Conservation (phyloP, 331 rosid species). For the Malus hybrid region DNA sequence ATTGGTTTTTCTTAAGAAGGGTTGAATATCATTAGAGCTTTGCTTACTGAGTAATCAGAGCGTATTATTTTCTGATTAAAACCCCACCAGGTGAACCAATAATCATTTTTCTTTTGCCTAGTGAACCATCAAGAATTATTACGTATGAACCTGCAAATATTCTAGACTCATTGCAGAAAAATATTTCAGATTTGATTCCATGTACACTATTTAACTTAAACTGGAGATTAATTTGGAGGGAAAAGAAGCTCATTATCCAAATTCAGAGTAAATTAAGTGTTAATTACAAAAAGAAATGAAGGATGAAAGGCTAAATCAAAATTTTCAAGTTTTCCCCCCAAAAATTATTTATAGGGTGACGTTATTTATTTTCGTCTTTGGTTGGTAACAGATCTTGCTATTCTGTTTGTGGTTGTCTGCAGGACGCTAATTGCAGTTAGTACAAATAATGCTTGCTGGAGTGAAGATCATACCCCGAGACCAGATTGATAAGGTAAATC, state of each 20-base stretch:
- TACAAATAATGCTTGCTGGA: constrained; percentile 50
- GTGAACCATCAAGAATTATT: no score
- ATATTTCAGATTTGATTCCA: no score
- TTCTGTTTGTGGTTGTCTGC: background rate
- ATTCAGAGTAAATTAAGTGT: no score
- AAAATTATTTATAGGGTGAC: background rate
- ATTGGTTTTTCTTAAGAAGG: background rate
- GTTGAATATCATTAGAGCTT: background rate
- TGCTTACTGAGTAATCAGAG: background rate
- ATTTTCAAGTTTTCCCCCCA: no score
- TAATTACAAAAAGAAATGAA: no score
- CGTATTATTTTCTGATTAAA: background rate
- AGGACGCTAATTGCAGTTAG: background rate
- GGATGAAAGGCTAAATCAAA: no score
- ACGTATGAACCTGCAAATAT: no score
- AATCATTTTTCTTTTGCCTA: background rate
- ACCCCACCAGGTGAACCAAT: background rate
- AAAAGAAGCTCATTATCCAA: no score
- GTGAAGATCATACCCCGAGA: constrained; percentile 76
- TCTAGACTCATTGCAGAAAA: no score
- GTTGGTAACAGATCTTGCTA: background rate
- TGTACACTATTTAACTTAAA: no score
- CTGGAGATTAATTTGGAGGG: no score
- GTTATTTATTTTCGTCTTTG: background rate
- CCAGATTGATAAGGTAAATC: constrained; percentile 33